Percentiles rank a stretch among this genome's conserved stretches.
Evolutionary conservation across 2,329 filamentous ascomycete species (phyloP).

Genomic region (Pezicula radicicola): DNA sequence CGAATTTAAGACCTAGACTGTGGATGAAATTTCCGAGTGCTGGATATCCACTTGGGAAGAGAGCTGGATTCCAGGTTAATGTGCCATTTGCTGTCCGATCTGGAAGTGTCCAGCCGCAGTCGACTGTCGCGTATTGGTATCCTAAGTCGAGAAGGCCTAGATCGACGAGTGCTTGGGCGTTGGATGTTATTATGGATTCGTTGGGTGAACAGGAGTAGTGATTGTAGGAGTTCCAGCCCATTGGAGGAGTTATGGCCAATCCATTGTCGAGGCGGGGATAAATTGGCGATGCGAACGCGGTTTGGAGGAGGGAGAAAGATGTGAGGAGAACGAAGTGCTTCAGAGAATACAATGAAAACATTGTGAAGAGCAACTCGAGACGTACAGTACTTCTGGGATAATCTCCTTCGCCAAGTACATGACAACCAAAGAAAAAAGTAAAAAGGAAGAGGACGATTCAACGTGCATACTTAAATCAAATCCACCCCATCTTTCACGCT

Average conservation of each 20-base stretch:
- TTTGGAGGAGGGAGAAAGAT: background rate
- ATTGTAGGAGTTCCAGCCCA: constrained; percentile 48
- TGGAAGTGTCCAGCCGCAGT: constrained; percentile 47
- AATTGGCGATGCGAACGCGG: background rate
- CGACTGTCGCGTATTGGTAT: constrained; percentile 46
- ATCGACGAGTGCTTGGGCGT: constrained; percentile 43
- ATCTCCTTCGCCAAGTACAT: too few relatives aligned
- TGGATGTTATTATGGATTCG: constrained; percentile 42
- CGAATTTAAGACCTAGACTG: constrained; percentile 36
- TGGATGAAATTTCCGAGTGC: constrained; percentile 40
- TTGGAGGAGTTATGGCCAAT: constrained; percentile 19
- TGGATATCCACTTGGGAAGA: constrained; percentile 39
- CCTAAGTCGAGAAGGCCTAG: constrained; percentile 40
- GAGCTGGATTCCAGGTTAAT: constrained; percentile 37
- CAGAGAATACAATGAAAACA: too few relatives aligned
- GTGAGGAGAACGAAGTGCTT: too few relatives aligned
- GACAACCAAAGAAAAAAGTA: too few relatives aligned
- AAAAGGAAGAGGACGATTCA: too few relatives aligned
- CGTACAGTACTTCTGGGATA: too few relatives aligned
- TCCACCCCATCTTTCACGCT: too few relatives aligned
- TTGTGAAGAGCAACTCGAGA: too few relatives aligned
- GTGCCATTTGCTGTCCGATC: constrained; percentile 29
- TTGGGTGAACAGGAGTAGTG: constrained; percentile 43
- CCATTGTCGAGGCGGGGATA: constrained; percentile 17
- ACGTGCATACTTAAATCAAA: too few relatives aligned